Conservation (phyloP, 2,329 filamentous ascomycete genomes). For the Byssoonygena ceratinophila region DNA sequence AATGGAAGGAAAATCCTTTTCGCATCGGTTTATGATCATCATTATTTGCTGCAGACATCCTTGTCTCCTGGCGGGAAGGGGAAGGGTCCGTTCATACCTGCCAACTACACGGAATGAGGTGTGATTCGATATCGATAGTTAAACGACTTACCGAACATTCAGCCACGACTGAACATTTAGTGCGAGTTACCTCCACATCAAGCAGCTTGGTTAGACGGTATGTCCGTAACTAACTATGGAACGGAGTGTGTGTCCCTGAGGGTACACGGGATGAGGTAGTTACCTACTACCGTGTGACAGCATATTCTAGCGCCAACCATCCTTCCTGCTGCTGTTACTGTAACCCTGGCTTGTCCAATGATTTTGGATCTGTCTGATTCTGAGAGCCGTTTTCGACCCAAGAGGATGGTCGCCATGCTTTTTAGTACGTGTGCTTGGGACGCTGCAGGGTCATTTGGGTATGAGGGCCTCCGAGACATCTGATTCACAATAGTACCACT, state of each 20-base stretch:
- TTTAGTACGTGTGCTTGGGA: neutral
- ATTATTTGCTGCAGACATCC: neutral
- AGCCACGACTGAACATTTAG: no score
- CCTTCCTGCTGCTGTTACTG: neutral
- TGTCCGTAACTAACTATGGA: no score
- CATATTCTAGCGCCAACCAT: neutral
- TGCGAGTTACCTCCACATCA: neutral
- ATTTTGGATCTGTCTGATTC: neutral
- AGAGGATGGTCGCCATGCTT: neutral
- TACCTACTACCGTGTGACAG: neutral
- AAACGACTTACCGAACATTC: no score
- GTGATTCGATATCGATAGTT: no score
- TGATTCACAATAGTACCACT: neutral
- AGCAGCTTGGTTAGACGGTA: neutral
- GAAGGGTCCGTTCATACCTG: neutral
- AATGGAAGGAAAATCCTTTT: no score
- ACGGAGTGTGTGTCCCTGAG: neutral
- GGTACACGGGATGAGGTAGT: neutral
- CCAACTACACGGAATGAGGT: no score
- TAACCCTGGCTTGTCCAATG: neutral
- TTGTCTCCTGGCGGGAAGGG: neutral
- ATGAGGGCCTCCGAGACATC: neutral
- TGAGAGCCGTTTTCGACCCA: neutral
- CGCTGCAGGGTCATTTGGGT: neutral
- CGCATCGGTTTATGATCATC: no score